Conservation (phyloP, 371 early-diverging fungal genomes). For the Apophysomyces elegans region DNA sequence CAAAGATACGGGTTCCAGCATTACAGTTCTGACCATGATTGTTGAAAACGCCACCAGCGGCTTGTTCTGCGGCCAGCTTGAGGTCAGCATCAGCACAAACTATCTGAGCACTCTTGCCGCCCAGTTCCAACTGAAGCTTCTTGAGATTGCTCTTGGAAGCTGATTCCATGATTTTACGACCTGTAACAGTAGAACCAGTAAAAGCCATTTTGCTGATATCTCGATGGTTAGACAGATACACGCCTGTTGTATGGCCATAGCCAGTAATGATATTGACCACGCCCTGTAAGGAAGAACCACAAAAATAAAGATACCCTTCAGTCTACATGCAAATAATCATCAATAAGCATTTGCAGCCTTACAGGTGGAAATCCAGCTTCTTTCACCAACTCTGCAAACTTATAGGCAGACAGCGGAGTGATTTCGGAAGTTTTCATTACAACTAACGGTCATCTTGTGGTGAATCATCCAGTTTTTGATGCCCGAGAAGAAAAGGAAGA, state of each 20-base stretch:
- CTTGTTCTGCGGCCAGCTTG: constrained; percentile 74
- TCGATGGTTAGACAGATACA: constrained; percentile 31
- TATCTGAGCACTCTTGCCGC: constrained; percentile 90
- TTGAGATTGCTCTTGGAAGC: constrained; percentile 75
- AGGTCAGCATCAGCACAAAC: constrained; percentile 87
- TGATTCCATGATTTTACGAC: constrained; percentile 72
- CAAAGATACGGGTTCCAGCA: constrained; percentile 84
- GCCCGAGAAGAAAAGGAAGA: not conserved
- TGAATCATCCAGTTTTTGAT: not conserved
- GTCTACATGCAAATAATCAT: not conserved
- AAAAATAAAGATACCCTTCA: not conserved
- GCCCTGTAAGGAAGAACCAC: constrained; percentile 38
- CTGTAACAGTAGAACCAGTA: constrained; percentile 76
- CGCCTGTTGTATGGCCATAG: constrained; percentile 46
- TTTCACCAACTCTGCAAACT: constrained; percentile 49
- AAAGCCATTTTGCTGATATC: constrained; percentile 47
- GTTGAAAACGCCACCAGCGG: constrained; percentile 72
- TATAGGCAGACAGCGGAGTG: constrained; percentile 57
- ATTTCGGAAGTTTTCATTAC: constrained; percentile 61
- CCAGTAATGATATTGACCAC: constrained; percentile 76
- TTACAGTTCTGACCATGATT: constrained; percentile 91
- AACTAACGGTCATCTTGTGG: constrained; percentile 19
- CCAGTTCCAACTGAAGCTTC: constrained; percentile 83
- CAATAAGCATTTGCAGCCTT: constrained; percentile 16
- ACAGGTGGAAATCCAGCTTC: constrained; percentile 55